Evolutionary conservation across 768 basidiomycete genomes (phyloP).

Genomic region (Suillus brevipes): DNA sequence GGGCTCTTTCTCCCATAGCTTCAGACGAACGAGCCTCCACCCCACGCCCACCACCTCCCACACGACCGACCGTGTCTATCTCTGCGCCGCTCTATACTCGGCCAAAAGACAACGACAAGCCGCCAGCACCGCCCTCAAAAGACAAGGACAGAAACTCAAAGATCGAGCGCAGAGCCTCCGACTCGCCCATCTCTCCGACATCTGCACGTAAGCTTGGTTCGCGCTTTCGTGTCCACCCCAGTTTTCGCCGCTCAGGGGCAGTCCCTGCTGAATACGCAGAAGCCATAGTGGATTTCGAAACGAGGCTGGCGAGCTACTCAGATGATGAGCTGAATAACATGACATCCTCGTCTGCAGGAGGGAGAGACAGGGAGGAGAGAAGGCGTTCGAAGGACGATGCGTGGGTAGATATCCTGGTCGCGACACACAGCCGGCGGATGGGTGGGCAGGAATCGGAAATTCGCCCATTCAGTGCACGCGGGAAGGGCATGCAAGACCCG

Average conservation of each 20-base stretch:
- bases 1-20: slow-evolving; percentile 23
- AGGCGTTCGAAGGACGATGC: slow-evolving; percentile 63
- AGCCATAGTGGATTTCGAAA: slow-evolving; percentile 74
- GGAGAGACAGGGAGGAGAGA: slow-evolving; percentile 37
- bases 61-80: slow-evolving; percentile 31
- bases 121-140: slow-evolving; percentile 21
- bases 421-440: slow-evolving; percentile 51
- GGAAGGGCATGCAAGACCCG: slow-evolving; percentile 49
- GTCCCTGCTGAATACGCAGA: slow-evolving; percentile 72
- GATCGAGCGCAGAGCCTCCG: slow-evolving; percentile 29
- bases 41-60: slow-evolving; percentile 16
- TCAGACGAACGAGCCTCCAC: slow-evolving; percentile 6
- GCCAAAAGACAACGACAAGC: slow-evolving; percentile 6
- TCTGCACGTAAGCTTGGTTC: slow-evolving; percentile 37
- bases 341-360: slow-evolving; percentile 38
- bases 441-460: slow-evolving; percentile 54
- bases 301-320: slow-evolving; percentile 66
- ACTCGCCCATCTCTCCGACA: slow-evolving; percentile 28
- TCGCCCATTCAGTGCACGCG: slow-evolving; percentile 27
- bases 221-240: slow-evolving; percentile 64
- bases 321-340: slow-evolving; percentile 47
- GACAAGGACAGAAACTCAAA: slow-evolving; percentile 1
- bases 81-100: slow-evolving; percentile 17
- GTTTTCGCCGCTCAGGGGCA: slow-evolving; percentile 49
- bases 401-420: slow-evolving; percentile 87